Evolutionary conservation across 2,329 filamentous ascomycete genomes (phyloP).

Genomic region (Lasiodiplodia sp.): DNA sequence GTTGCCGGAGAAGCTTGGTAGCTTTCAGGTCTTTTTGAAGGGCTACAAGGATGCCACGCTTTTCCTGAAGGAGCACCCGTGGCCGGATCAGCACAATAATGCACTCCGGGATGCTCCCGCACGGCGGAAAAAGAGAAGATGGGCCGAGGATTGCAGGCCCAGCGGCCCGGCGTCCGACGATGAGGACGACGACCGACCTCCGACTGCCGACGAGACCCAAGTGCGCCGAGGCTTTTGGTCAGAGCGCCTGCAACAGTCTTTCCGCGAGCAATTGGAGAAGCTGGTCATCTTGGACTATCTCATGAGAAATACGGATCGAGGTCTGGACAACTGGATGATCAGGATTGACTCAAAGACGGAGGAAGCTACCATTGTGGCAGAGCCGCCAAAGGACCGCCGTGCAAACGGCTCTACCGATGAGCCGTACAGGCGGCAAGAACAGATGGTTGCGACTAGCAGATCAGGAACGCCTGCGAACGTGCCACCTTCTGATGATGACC

Average conservation of each 20-base stretch:
- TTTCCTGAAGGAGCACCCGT: slow-evolving; percentile 92
- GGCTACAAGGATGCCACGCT: slow-evolving; percentile 97
- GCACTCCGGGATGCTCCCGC: slow-evolving; percentile 74
- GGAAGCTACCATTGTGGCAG: slow-evolving; percentile 83
- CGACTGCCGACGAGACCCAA: slow-evolving; percentile 43
- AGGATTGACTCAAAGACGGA: slow-evolving; percentile 88
- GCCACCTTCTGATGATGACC: slow-evolving; percentile 48
- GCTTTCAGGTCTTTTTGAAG: slow-evolving; percentile 96
- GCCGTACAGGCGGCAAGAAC: slow-evolving; percentile 79
- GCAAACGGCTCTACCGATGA: slow-evolving; percentile 51
- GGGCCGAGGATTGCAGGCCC: slow-evolving; percentile 85
- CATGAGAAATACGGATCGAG: slow-evolving; percentile 97
- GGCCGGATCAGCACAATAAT: slow-evolving; percentile 83
- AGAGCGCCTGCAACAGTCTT: slow-evolving; percentile 84
- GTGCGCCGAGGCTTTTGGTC: slow-evolving; percentile 79
- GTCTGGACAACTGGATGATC: slow-evolving; percentile 99
- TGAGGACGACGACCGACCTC: slow-evolving; percentile 62
- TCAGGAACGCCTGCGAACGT: slow-evolving; percentile 63
- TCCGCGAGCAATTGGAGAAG: slow-evolving; percentile 95
- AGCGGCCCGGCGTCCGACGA: slow-evolving; percentile 66
- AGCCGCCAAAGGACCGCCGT: slow-evolving; percentile 73
- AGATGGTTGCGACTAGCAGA: slow-evolving; percentile 77
- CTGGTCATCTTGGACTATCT: slow-evolving; percentile 98
- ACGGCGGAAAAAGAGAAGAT: slow-evolving; percentile 68
- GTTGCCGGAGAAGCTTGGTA: slow-evolving; percentile 88